Percentiles rank a stretch among this genome's conserved stretches.
Conservation (phyloP, 2,329 filamentous ascomycete genomes). For the Phialocephala subalpina region DNA sequence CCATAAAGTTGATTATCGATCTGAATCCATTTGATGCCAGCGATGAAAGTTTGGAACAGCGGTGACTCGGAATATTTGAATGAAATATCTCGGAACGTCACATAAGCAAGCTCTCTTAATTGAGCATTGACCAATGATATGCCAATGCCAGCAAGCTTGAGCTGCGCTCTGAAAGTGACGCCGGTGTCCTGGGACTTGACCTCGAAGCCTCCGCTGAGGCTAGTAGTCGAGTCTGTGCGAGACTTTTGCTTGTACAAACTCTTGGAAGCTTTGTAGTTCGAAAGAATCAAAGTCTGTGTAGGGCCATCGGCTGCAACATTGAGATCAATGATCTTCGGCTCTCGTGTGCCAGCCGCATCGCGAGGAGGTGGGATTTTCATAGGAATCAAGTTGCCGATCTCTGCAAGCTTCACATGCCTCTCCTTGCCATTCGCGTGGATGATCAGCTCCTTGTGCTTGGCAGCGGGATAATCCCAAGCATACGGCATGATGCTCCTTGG, state of each 20-base stretch:
- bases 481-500: conserved; percentile 99
- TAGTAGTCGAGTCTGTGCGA: conserved; percentile 57
- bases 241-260: conserved; percentile 81
- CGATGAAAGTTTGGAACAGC: conserved; percentile 88
- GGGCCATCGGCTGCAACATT: conserved; percentile 96
- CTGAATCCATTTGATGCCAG: conserved; percentile 98
- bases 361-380: conserved; percentile 79
- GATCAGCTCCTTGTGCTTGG: conserved; percentile 94
- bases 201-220: conserved; percentile 79
- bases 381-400: conserved; percentile 95
- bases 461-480: conserved; percentile 97
- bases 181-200: conserved; percentile 91
- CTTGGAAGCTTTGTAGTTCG: conserved; percentile 91
- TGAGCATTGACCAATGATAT: conserved; percentile 94
- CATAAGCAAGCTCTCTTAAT: conserved; percentile 88
- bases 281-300: conserved; percentile 91
- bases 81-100: conserved; percentile 91
- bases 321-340: conserved; percentile 92
- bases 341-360: conserved; percentile 59
- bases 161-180: conserved; percentile 86
- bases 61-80: conserved; percentile 93
- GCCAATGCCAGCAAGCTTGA: conserved; percentile 89
- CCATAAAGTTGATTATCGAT: conserved; percentile 99
- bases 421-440: conserved; percentile 82
- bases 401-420: conserved; percentile 90